These are phyloP conservation scores for Simmondsia chinensis DNA, from an alignment of 148 eudicot genomes.

Conservation along the genomic window DNA sequence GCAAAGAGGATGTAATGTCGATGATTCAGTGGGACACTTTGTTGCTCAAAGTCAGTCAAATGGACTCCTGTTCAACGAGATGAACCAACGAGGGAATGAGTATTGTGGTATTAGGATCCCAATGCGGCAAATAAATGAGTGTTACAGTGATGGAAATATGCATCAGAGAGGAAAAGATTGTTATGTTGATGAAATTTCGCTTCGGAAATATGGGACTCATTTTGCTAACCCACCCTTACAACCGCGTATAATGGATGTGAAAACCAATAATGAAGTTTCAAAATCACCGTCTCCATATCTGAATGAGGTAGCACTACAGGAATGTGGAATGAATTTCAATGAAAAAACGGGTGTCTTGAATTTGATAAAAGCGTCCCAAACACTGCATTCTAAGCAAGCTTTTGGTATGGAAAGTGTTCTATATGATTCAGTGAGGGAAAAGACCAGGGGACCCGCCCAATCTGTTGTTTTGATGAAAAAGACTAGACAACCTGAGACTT, in stretches of 20 bases:
- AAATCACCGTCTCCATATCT: slow-evolving; percentile 8
- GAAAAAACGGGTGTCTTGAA: slow-evolving; percentile 16
- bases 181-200: slow-evolving; percentile 3
- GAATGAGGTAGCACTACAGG: slow-evolving; percentile 16
- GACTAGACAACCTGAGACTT: slow-evolving; percentile 17
- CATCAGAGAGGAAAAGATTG: neutral
- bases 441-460: slow-evolving; percentile 11
- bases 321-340: slow-evolving; percentile 11
- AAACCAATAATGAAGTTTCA: slow-evolving; percentile 2
- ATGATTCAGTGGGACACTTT: slow-evolving; percentile 17
- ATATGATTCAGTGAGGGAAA: slow-evolving; percentile 17
- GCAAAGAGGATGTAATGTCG: slow-evolving; percentile 15
- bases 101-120: slow-evolving; percentile 11
- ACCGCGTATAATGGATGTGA: slow-evolving; percentile 12
- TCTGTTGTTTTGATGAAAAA: slow-evolving; percentile 16
- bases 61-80: slow-evolving; percentile 11
- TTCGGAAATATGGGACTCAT: slow-evolving; percentile 14
- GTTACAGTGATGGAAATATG: slow-evolving; percentile 4
- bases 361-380: slow-evolving; percentile 14
- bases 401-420: slow-evolving; percentile 10
- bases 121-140: slow-evolving; percentile 3
- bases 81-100: slow-evolving; percentile 9
- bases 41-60: slow-evolving; percentile 17
- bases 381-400: slow-evolving; percentile 18
- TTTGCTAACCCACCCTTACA: slow-evolving; percentile 9